Conservation (phyloP, 1,284 basidiomycete genomes). For the Polyporus tsugae region DNA sequence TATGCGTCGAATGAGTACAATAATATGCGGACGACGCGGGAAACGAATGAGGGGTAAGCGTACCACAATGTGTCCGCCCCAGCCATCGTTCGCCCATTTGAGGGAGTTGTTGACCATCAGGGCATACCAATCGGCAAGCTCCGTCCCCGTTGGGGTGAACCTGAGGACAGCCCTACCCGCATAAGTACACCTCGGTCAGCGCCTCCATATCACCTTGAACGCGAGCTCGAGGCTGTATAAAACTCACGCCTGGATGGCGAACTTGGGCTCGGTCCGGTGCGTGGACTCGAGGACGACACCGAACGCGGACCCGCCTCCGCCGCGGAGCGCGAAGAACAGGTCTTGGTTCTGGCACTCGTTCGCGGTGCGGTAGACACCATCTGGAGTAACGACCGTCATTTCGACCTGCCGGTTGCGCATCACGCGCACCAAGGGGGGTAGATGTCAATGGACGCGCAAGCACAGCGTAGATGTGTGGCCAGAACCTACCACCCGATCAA, state of each 20-base stretch:
- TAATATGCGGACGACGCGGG: not conserved
- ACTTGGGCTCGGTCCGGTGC: constrained; percentile 36
- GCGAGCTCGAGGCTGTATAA: constrained; percentile 8
- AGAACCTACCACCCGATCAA: constrained; percentile 47
- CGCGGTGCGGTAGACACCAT: constrained; percentile 41
- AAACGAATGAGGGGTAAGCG: constrained; percentile 19
- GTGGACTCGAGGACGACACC: constrained; percentile 43
- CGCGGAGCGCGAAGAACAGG: constrained; percentile 44
- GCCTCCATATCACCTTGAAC: not conserved
- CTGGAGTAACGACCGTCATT: constrained; percentile 41
- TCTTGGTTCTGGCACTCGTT: constrained; percentile 47
- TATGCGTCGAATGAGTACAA: not conserved
- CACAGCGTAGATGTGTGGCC: not conserved
- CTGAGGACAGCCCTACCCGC: constrained; percentile 30
- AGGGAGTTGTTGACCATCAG: constrained; percentile 47
- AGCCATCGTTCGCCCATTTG: constrained; percentile 56
- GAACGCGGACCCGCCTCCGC: constrained; percentile 41
- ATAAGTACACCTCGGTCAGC: not conserved
- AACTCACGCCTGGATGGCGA: constrained; percentile 40
- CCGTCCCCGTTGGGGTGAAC: constrained; percentile 27
- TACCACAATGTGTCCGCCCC: constrained; percentile 57
- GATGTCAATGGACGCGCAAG: not conserved
- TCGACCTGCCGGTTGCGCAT: constrained; percentile 25
- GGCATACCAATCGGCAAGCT: constrained; percentile 33
- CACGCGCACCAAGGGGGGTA: not conserved